These are phyloP conservation scores for Alisma plantagoaquatica DNA, from an alignment of 106 monocot species.

Conservation along the genomic window DNA sequence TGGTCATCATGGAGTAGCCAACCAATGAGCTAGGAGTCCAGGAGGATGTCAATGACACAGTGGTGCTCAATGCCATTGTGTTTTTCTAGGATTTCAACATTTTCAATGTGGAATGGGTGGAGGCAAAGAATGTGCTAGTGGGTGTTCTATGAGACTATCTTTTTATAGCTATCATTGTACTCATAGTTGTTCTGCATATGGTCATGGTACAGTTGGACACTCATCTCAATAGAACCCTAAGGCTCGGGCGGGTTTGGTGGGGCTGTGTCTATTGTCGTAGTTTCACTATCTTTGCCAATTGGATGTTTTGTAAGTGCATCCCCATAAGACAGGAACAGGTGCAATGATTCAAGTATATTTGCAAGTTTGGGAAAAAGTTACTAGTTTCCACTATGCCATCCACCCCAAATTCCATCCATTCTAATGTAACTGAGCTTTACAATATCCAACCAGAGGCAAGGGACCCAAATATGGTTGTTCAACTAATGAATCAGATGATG, in stretches of 20 bases:
- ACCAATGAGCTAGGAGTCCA: constrained; percentile 20
- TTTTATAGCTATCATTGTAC: constrained; percentile 35
- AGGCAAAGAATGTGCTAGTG: constrained; percentile 43
- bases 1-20: constrained; percentile 39
- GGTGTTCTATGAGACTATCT: constrained; percentile 24
- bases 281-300: constrained; percentile 28
- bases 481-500: too few species aligned
- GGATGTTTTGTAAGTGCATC: constrained; percentile 35
- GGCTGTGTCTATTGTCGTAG: constrained; percentile 26
- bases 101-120: constrained; percentile 38
- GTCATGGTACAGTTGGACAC: constrained; percentile 41
- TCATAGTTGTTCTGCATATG: constrained; percentile 28
- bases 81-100: constrained; percentile 46
- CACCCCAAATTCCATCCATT: too few species aligned
- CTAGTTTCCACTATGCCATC: too few species aligned
- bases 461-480: too few species aligned
- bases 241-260: constrained; percentile 32
- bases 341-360: too few species aligned
- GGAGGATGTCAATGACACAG: constrained; percentile 25
- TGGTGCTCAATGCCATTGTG: constrained; percentile 35
- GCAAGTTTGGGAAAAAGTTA: too few species aligned
- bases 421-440: too few species aligned
- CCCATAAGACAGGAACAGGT: too few species aligned
- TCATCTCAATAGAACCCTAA: constrained; percentile 29
- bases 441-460: too few species aligned